Evolutionary conservation across 176 grass and related monocot genomes (phyloP).

Genomic region (Zoysia pacifica): DNA sequence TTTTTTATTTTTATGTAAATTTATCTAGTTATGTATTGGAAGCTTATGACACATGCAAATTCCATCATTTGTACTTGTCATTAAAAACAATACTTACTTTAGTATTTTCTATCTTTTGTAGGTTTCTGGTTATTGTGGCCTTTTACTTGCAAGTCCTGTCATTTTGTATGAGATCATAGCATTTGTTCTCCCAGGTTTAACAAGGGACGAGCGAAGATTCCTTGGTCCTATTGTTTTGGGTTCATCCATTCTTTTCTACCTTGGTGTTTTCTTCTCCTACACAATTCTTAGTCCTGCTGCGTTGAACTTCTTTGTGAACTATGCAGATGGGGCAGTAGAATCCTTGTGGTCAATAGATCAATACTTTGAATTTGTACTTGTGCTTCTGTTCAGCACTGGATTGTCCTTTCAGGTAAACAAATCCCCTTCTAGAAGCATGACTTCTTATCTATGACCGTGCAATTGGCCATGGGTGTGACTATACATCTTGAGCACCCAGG

Average conservation of each 20-base stretch:
- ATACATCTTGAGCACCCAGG: background rate
- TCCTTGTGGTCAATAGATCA: conserved; percentile 96
- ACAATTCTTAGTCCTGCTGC: conserved; percentile 82
- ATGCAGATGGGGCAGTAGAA: conserved; percentile 96
- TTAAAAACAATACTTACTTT: background rate
- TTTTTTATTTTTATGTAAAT: background rate
- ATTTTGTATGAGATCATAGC: conserved; percentile 98
- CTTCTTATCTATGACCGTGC: background rate
- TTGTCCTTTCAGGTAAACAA: conserved; percentile 89
- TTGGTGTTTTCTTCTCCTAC: conserved; percentile 92
- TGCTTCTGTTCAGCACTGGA: conserved; percentile 97
- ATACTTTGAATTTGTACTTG: conserved; percentile 93
- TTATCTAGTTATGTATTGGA: background rate
- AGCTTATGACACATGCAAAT: conserved; percentile 2
- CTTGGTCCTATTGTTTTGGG: conserved; percentile 94
- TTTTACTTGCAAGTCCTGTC: conserved; percentile 87
- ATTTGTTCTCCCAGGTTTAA: conserved; percentile 90
- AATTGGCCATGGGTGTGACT: background rate
- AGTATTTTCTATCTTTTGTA: conserved; percentile 46
- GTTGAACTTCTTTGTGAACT: conserved; percentile 95
- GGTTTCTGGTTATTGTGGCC: conserved; percentile 97
- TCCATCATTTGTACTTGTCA: background rate
- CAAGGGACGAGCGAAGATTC: conserved; percentile 83
- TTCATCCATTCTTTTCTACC: conserved; percentile 92
- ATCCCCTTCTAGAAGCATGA: conserved; percentile 2